phyloP scores from a whole-genome alignment of 305 asterid species.

The Fraxinus sp. region DNA sequence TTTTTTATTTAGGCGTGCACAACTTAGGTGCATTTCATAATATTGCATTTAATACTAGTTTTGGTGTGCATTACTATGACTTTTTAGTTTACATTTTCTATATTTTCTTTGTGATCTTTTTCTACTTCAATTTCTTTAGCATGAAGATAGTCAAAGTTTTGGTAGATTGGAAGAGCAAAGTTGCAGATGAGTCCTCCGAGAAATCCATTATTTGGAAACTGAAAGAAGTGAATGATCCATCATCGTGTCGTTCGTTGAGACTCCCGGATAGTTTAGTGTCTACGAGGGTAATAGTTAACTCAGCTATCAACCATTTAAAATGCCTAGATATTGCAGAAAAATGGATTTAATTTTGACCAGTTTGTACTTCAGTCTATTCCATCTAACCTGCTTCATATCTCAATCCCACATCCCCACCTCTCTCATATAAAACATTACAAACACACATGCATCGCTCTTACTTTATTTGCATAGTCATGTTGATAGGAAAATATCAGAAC shows the following conservation, averaged over 20 bases:
- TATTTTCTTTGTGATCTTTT: neutral
- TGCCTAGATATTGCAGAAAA: neutral
- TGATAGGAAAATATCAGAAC: neutral
- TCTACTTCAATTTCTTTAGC: neutral
- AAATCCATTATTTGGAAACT: neutral
- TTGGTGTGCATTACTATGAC: neutral
- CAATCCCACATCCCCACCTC: neutral
- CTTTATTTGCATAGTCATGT: neutral
- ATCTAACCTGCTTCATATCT: neutral
- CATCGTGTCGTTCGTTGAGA: neutral
- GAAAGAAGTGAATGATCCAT: neutral
- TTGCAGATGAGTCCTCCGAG: neutral
- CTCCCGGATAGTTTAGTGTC: neutral
- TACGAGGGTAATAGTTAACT: neutral
- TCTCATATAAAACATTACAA: neutral
- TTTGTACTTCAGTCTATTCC: neutral
- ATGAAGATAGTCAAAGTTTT: neutral
- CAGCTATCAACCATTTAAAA: neutral
- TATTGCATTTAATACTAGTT: neutral
- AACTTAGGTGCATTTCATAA: neutral
- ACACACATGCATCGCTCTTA: neutral
- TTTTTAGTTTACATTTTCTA: neutral
- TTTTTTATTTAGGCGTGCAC: neutral
- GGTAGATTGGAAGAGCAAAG: neutral
- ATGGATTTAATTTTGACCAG: neutral